Base-by-base conservation (phyloP, 1,284 basidiomycete genomes). In the Puccinia horiana region DNA sequence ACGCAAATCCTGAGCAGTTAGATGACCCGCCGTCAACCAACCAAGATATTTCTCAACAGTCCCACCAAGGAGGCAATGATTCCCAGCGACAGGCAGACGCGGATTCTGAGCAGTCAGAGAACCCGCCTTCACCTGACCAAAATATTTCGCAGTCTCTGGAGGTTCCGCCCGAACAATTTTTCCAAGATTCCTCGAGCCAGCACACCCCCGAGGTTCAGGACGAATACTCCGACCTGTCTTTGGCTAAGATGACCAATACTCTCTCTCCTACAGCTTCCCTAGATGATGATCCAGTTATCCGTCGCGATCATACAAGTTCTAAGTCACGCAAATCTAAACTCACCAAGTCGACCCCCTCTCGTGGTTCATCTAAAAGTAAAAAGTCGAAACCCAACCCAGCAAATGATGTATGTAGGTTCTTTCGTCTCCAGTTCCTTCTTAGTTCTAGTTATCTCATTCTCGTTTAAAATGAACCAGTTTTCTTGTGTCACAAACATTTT, bases 201-300 rank as follows among this genome's bases (percentile, higher is more conserved):
- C 65, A 69, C 26, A 44, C 18, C 26, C 18, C 9, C 11, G 65
- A 69, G 11, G 65, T 69, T n/a, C 42, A 69, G 26, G 65, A 69
- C 26, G 42, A 69, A 69, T 69, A 69, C 26, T 69, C 42, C 23
- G 29, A 69, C 42, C 65, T 69, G n/a, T 40, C n/a, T n/a, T 23
- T 44, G 42, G 40, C 65, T 29, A 29, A 47, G 18, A 47, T 9
- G 42, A 12, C 23, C 42, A 47, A 26, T 20, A 12, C n/a, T 5
- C 42, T 20, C 40, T 47, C 65, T 9, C 65, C 65, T 35, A 16
- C 40, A 18, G 23, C 42, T 29, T 29, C 40, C 29, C n/a, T n/a
- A 29, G 42, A 40, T n/a, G 37, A 65, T n/a, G 32, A 65, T 23
- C 18, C 35, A 40, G 37, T 35, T 20, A n/a, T 29, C n/a, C 65